These are phyloP conservation scores for Eucalyptus rudis DNA, from an alignment of 345 rosid genomes.

Conservation along the genomic window DNA sequence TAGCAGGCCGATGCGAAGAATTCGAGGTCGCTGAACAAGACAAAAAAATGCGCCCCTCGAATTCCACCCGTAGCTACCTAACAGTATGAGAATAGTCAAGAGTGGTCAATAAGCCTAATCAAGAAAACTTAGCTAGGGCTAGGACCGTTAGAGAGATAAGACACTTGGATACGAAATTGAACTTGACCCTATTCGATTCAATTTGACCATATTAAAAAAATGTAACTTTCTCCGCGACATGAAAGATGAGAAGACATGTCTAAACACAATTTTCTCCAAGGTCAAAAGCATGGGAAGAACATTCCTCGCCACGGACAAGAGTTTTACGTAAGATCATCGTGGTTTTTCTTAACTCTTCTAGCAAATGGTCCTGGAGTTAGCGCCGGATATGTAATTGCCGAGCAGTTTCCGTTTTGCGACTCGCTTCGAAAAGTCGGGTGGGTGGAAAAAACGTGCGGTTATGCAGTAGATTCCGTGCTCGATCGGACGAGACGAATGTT, in stretches of 20 bases:
- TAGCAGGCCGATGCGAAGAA: background rate
- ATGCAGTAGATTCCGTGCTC: background rate
- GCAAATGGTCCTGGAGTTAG: background rate
- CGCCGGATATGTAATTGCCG: background rate
- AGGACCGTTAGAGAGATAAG: background rate
- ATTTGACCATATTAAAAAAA: background rate
- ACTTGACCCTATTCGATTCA: background rate
- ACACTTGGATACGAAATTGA: background rate
- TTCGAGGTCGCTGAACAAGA: background rate
- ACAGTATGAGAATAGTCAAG: background rate
- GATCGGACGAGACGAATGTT: background rate
- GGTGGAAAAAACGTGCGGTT: background rate
- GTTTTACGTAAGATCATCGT: background rate
- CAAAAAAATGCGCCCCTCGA: background rate
- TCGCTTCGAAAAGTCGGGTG: background rate
- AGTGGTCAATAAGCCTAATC: background rate
- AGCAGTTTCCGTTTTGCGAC: background rate
- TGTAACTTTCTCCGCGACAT: background rate
- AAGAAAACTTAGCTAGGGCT: background rate
- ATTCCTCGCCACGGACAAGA: background rate
- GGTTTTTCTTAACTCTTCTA: background rate
- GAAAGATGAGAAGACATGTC: background rate
- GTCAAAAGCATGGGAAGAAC: background rate
- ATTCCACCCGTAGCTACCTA: background rate
- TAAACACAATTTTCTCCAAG: background rate